A percentile compares a stretch with the other conserved stretches of the same genome.
Evolutionary conservation across 495 filamentous ascomycete species (phyloP).

Genomic region (Aspergillus homomorphus): DNA sequence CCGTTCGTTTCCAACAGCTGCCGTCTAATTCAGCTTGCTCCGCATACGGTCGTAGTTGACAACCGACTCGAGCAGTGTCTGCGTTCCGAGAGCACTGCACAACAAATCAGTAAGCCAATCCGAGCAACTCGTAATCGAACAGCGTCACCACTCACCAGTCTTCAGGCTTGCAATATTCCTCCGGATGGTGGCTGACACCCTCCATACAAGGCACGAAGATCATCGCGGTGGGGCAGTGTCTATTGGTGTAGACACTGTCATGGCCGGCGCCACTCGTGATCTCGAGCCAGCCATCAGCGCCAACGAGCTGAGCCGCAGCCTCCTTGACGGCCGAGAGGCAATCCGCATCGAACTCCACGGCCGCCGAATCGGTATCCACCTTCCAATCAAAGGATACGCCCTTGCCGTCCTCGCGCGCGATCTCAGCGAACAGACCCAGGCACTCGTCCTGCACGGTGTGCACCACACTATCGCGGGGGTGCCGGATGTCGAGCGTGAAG

Average conservation of each 20-base stretch:
- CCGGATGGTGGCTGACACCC: conserved; percentile 61
- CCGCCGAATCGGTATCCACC: conserved; percentile 57
- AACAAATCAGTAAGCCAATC: conserved; percentile 4
- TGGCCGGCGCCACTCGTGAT: conserved; percentile 57
- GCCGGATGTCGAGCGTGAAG: conserved; percentile 68
- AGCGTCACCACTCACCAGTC: conserved; percentile 52
- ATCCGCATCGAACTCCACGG: conserved; percentile 59
- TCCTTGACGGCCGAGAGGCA: conserved; percentile 59
- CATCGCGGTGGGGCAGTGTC: conserved; percentile 57
- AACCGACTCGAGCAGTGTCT: conserved; percentile 35
- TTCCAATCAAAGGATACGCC: conserved; percentile 48
- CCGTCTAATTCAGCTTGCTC: background rate
- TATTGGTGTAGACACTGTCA: conserved; percentile 57
- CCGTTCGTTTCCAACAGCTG: background rate
- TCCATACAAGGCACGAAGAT: conserved; percentile 61
- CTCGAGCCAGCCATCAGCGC: conserved; percentile 33
- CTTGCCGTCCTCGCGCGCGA: conserved; percentile 48
- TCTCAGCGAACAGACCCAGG: conserved; percentile 43
- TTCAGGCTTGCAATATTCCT: conserved; percentile 53
- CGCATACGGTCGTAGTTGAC: conserved; percentile 30
- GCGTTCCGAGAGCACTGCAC: conserved; percentile 34
- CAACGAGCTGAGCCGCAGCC: conserved; percentile 50
- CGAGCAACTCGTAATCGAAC: too few species aligned
- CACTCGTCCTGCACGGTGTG: conserved; percentile 47
- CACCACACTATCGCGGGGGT: conserved; percentile 54